phyloP scores from a whole-genome alignment of 331 rosid species.

The Phaseolus coccineus region DNA sequence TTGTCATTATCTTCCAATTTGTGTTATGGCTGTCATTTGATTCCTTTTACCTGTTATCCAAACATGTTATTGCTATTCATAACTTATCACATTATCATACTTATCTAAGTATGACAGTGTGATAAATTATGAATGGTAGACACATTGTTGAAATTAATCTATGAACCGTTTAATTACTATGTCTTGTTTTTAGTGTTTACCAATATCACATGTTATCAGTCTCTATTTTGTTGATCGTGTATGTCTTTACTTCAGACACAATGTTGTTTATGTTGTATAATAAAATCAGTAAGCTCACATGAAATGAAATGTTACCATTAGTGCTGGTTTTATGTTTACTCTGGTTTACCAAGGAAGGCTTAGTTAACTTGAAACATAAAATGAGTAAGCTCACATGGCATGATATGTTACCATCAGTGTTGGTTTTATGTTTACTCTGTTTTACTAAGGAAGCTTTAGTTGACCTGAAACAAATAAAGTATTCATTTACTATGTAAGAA shows the following conservation, averaged over 20 bases:
- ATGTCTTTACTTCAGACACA: constrained; percentile 5
- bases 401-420: background rate
- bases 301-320: background rate
- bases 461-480: background rate
- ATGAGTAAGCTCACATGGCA: background rate
- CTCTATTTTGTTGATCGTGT: constrained; percentile 9
- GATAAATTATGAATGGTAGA: background rate
- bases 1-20: constrained; percentile 10
- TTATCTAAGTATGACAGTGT: too few relatives aligned
- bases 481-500: background rate
- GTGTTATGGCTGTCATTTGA: background rate
- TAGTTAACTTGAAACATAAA: constrained; percentile 9
- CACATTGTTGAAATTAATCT: constrained; percentile 20
- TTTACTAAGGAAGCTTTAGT: background rate
- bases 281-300: background rate
- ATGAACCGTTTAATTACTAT: background rate
- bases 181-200: background rate
- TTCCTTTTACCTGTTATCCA: constrained; percentile 6
- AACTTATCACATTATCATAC: background rate
- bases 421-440: background rate
- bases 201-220: background rate
- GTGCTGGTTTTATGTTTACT: background rate
- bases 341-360: background rate
- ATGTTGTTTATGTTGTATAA: background rate
- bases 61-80: background rate